Percentiles rank a stretch among this genome's conserved stretches.
Conservation (phyloP, 75 land plant genomes). For the Cryptomeria japonica region DNA sequence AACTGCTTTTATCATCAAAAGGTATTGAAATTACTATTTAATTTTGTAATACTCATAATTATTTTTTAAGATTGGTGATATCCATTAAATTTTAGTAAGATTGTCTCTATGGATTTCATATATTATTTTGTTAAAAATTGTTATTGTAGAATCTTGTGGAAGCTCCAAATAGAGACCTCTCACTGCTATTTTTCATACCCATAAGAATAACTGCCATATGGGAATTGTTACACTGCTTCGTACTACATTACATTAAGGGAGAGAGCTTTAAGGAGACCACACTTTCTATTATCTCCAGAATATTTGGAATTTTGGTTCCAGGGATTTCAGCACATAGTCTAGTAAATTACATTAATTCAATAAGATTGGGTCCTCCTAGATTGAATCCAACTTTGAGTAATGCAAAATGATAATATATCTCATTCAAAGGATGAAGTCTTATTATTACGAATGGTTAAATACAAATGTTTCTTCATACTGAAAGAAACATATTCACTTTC, state of each 20-base stretch:
- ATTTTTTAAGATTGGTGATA: background rate
- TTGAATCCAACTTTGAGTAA: background rate
- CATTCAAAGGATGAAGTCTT: too few species aligned
- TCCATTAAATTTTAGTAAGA: background rate
- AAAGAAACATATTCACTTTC: too few species aligned
- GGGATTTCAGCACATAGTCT: constrained; percentile 50
- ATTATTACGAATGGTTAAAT: too few species aligned
- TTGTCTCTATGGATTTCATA: background rate
- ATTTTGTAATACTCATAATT: background rate
- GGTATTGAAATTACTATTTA: background rate
- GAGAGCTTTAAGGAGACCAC: constrained; percentile 22
- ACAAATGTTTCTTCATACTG: too few species aligned
- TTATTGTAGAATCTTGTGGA: constrained; percentile 46
- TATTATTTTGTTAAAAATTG: background rate
- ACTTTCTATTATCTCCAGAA: constrained; percentile 13
- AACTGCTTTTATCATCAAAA: constrained; percentile 26
- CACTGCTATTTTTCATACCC: constrained; percentile 17
- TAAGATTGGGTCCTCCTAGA: constrained; percentile 20
- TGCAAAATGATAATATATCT: too few species aligned
- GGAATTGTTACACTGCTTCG: constrained; percentile 42
- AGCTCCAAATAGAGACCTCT: constrained; percentile 58
- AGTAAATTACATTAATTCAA: constrained; percentile 45
- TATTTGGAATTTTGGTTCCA: constrained; percentile 32
- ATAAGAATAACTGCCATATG: constrained; percentile 40
- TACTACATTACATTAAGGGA: constrained; percentile 22